Base-by-base conservation (phyloP, 2,329 filamentous ascomycete species). In the Apiospora kogelbergensis region DNA sequence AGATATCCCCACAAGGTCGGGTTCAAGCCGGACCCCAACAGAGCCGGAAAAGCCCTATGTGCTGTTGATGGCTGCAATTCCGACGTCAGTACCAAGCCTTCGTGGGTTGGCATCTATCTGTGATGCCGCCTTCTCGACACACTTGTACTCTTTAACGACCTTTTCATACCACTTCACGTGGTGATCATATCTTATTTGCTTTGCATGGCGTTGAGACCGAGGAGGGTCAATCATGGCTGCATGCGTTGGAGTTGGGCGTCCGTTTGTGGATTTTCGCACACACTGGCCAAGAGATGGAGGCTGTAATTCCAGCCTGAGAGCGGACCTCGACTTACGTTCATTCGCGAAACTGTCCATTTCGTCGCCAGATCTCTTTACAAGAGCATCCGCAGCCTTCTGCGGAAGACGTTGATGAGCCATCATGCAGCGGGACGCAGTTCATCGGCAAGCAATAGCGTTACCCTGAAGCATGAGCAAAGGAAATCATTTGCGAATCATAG, bases 31-130 rank as follows among this genome's bases (percentile, higher is more conserved):
- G 70, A 77, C 6, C 72, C 73, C 0, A 78, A 78, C 66, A 78
- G 78, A 65, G 70, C 73, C 10, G 74, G 75, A 6, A 76, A 87
- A 68, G 72, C 86, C 1, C 73, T 83, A 4, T 91, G 89, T 72
- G 85, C 85, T 0, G 88, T 91, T 0, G 86, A 89, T 0, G 84
- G 80, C 42, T 91, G 89, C 75, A 76, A 82, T 1, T 82, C 83
- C 1, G 88, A 89, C 42, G 85, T 89, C 3, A 80, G 79, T 20
- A 74, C 75, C 22, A 91, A 90, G 77, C 77, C 79, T 2, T 84
- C 86, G 63, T 91, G 89, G 89, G 84, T 91, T 20, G 89, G 89
- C 13, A 84, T 90, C 45, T 91, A 86, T 76, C 76, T 88, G 63
- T 88, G 73, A 81, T 66, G 26, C 10, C 11, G 37, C 13, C 63